Percentiles rank a stretch among this genome's conserved stretches.
phyloP scores from a whole-genome alignment of 2,329 filamentous ascomycete species.

The Aspergillus oerlinghausenensis region DNA sequence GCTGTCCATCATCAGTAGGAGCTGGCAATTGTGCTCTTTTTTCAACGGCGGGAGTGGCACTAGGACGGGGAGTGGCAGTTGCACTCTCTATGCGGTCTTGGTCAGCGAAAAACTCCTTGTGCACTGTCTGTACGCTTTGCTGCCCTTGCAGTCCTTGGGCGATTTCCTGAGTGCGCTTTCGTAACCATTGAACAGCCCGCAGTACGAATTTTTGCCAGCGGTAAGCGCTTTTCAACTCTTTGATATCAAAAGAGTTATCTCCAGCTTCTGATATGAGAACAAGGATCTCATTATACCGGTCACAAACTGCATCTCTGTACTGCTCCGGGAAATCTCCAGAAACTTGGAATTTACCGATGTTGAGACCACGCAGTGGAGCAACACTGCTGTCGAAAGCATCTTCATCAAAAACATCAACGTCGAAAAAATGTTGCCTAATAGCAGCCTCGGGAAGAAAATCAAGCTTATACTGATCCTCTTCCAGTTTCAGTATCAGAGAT shows the following conservation, averaged over 20 bases:
- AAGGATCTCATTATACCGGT: slow-evolving; percentile 38
- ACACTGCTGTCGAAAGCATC: slow-evolving; percentile 7
- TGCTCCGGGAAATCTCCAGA: slow-evolving; percentile 33
- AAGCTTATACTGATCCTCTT: slow-evolving; percentile 25
- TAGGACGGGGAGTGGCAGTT: background rate
- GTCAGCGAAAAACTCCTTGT: slow-evolving; percentile 19
- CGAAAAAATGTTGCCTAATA: slow-evolving; percentile 41
- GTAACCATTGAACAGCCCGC: slow-evolving; percentile 45
- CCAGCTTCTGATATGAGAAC: slow-evolving; percentile 29
- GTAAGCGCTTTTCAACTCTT: slow-evolving; percentile 42
- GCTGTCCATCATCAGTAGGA: background rate
- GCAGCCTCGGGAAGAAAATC: slow-evolving; percentile 38
- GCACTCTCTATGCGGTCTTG: background rate
- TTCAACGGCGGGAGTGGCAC: background rate
- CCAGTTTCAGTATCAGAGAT: slow-evolving; percentile 44
- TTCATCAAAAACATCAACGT: slow-evolving; percentile 14
- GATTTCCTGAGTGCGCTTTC: slow-evolving; percentile 44
- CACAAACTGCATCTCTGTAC: slow-evolving; percentile 30
- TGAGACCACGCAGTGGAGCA: slow-evolving; percentile 22
- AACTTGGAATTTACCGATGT: slow-evolving; percentile 32
- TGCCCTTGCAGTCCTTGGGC: slow-evolving; percentile 36
- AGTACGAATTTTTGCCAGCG: slow-evolving; percentile 48
- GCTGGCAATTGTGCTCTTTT: background rate
- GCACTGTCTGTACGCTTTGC: slow-evolving; percentile 38
- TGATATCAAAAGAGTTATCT: slow-evolving; percentile 38